A percentile compares a stretch with the other conserved stretches of the same genome.
These are phyloP conservation scores for Carex cristatella DNA, from an alignment of 176 grass and related monocot genomes.

Conservation along the genomic window DNA sequence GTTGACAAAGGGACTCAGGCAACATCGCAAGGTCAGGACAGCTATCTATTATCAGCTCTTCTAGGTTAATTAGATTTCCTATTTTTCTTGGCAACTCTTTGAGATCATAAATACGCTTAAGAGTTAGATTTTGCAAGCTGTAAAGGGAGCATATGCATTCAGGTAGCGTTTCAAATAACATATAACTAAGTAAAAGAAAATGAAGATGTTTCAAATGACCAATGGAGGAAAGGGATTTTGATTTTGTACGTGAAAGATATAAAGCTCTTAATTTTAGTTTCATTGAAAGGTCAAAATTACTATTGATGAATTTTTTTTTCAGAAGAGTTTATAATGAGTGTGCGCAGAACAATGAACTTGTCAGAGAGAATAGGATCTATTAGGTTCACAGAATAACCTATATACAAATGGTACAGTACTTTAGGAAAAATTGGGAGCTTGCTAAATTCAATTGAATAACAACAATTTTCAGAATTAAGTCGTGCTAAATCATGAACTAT, in stretches of 20 bases:
- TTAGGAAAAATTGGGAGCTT: not conserved
- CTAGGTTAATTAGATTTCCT: no score
- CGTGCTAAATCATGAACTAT: conserved; percentile 30
- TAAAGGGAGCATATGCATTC: not conserved
- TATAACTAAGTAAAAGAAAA: not conserved
- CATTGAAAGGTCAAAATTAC: not conserved
- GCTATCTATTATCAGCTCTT: not conserved
- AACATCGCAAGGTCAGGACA: not conserved
- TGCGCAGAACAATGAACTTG: not conserved
- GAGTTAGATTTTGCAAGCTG: not conserved
- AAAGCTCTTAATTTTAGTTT: not conserved
- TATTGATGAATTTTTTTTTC: no score
- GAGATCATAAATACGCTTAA: not conserved
- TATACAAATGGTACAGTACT: not conserved
- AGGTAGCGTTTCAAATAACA: not conserved
- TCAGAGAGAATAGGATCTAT: not conserved
- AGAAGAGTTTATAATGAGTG: not conserved
- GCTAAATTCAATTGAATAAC: not conserved
- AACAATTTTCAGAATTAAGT: not conserved
- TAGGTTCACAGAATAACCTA: not conserved
- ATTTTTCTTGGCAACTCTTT: not conserved
- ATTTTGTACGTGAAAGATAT: not conserved
- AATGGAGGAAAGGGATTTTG: not conserved
- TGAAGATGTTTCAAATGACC: conserved; percentile 2
- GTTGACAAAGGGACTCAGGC: not conserved